These are phyloP conservation scores for Trichoderma semiorbis DNA, from an alignment of 2,329 filamentous ascomycete genomes.

Conservation along the genomic window DNA sequence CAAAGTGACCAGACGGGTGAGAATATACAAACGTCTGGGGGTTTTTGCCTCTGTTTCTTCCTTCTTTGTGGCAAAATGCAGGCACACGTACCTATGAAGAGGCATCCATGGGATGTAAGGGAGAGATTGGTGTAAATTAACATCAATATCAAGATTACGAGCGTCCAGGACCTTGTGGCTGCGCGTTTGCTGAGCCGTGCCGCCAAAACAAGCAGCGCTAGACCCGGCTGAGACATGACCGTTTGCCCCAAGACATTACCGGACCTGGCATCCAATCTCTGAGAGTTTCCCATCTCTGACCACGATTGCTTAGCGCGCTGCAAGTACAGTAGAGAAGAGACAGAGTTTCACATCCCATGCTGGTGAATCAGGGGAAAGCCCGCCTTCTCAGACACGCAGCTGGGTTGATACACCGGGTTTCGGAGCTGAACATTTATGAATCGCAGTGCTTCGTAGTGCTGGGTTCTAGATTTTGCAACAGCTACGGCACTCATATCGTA, in stretches of 20 bases:
- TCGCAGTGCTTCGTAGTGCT: not conserved
- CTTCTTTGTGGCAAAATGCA: not conserved
- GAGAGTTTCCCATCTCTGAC: not conserved
- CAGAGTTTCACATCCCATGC: not conserved
- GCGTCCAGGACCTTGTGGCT: not conserved
- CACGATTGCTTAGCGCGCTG: not conserved
- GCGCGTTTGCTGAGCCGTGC: not conserved
- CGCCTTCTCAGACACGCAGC: constrained; percentile 1
- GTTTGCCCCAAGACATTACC: not conserved
- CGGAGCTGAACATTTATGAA: not conserved
- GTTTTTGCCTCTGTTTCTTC: not conserved
- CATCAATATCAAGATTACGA: not conserved
- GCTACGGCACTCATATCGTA: no score
- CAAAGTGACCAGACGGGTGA: not conserved
- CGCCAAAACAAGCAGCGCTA: not conserved
- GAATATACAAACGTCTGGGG: not conserved
- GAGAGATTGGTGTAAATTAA: not conserved
- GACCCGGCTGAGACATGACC: not conserved
- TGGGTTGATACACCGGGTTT: not conserved
- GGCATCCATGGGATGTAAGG: not conserved
- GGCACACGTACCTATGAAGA: not conserved
- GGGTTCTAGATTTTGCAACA: not conserved
- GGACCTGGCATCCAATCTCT: not conserved
- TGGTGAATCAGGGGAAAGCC: constrained; percentile 3
- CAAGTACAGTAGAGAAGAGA: not conserved